Conservation (phyloP, 2,329 filamentous ascomycete species). For the Kalmusia sp. region DNA sequence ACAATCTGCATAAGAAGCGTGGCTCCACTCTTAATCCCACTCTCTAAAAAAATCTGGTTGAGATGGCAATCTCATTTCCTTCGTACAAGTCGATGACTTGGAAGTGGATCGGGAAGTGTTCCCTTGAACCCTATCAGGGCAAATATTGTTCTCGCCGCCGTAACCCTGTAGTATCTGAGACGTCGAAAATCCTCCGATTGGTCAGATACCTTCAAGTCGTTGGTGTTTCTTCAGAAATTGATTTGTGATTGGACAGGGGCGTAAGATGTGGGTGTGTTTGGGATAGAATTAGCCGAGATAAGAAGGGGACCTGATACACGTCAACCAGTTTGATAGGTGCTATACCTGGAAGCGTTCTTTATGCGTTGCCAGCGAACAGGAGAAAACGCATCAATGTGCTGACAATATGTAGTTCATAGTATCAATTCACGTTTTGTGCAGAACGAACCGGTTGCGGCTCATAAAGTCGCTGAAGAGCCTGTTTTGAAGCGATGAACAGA, state of each 20-base stretch:
- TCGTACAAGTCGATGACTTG: neutral
- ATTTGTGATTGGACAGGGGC: neutral
- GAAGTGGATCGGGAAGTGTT: neutral
- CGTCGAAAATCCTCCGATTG: neutral
- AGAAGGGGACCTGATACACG: slow-evolving; percentile 10
- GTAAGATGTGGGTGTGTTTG: neutral
- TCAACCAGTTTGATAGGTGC: slow-evolving; percentile 5
- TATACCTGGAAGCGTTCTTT: slow-evolving; percentile 1
- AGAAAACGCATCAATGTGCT: neutral
- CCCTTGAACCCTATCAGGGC: neutral
- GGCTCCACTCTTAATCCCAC: slow-evolving; percentile 1
- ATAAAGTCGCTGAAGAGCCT: too few species aligned
- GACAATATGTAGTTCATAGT: neutral
- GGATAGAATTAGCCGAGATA: slow-evolving; percentile 12
- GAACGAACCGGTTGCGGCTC: too few species aligned
- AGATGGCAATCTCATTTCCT: neutral
- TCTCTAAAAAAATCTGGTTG: neutral
- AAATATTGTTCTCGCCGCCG: neutral
- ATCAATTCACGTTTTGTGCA: too few species aligned
- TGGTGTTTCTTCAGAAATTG: neutral
- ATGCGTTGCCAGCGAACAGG: neutral
- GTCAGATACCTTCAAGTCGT: neutral
- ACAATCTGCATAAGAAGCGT: slow-evolving; percentile 1
- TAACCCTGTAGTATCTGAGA: slow-evolving; percentile 1
- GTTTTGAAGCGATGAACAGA: too few species aligned